Conservation (phyloP, 768 basidiomycete species). For the Mycena galericulata region DNA sequence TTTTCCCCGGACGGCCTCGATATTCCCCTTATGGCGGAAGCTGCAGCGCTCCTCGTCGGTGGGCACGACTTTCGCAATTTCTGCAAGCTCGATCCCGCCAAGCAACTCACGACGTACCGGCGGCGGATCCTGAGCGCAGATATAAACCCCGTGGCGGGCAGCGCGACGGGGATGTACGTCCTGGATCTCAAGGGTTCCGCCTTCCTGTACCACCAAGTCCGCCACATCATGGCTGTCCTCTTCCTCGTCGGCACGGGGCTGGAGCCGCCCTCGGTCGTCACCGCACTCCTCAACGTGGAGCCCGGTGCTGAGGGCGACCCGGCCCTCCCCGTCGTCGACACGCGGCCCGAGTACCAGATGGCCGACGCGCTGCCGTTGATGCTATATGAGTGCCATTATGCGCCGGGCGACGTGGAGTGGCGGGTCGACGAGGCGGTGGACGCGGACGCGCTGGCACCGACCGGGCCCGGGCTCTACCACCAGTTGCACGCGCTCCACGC, state of each 20-base stretch:
- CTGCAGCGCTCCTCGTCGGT: conserved; percentile 78
- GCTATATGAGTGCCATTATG: conserved; percentile 90
- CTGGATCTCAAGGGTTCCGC: conserved; percentile 90
- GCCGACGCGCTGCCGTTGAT: conserved; percentile 91
- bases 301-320: conserved; percentile 51
- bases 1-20: conserved; percentile 81
- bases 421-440: conserved; percentile 55
- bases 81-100: conserved; percentile 92
- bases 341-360: conserved; percentile 94
- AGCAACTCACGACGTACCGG: conserved; percentile 87
- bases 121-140: conserved; percentile 77
- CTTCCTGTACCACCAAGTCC: conserved; percentile 95
- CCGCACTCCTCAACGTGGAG: conserved; percentile 79
- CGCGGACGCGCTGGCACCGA: conserved; percentile 31
- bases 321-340: conserved; percentile 61
- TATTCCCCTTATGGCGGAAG: conserved; percentile 79
- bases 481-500: conserved; percentile 66
- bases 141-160: conserved; percentile 60
- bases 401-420: conserved; percentile 78
- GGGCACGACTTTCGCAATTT: conserved; percentile 97
- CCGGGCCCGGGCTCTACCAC: conserved; percentile 53
- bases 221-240: conserved; percentile 92
- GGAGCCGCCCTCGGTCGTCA: conserved; percentile 78
- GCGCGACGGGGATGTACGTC: conserved; percentile 63
- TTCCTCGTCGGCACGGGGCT: conserved; percentile 89